phyloP scores from a whole-genome alignment of 345 rosid genomes.

The Arabidopsis thaliana region DNA sequence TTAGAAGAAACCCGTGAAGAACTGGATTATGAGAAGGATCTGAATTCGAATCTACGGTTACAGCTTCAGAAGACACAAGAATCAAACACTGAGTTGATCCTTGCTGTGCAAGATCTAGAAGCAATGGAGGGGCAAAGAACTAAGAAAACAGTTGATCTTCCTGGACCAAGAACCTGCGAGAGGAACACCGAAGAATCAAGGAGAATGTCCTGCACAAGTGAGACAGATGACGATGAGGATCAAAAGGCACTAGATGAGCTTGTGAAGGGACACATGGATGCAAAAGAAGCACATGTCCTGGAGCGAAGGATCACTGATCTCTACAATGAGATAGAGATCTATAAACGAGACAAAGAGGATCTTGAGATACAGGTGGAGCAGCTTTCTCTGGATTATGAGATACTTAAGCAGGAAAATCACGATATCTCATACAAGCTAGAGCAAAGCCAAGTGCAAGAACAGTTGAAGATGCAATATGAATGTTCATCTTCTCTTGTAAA shows the following conservation, averaged over 20 bases:
- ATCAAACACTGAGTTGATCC: conserved; percentile 78
- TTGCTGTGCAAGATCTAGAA: conserved; percentile 82
- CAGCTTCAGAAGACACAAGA: conserved; percentile 83
- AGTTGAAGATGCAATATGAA: conserved; percentile 54
- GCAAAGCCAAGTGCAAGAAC: conserved; percentile 56
- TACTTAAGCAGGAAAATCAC: conserved; percentile 71
- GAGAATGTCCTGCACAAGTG: conserved; percentile 45
- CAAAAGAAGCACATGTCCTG: conserved; percentile 56
- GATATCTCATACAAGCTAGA: conserved; percentile 62
- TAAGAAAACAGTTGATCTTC: conserved; percentile 45
- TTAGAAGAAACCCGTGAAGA: conserved; percentile 75
- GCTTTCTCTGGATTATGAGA: conserved; percentile 66
- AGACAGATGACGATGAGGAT: conserved; percentile 47
- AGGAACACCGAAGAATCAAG: conserved; percentile 37
- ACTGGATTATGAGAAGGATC: conserved; percentile 68
- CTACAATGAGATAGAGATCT: conserved; percentile 62
- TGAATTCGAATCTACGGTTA: conserved; percentile 63
- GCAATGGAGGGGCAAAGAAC: conserved; percentile 68
- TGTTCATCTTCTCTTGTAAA: conserved; percentile 51
- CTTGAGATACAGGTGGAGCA: conserved; percentile 78
- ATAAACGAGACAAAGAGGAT: conserved; percentile 69
- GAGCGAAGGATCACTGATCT: conserved; percentile 66
- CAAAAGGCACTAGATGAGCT: conserved; percentile 48
- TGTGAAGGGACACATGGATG: conserved; percentile 53
- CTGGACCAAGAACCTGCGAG: conserved; percentile 37